Base-by-base conservation (phyloP, 1,284 basidiomycete genomes). In the Fistulina hepatica region DNA sequence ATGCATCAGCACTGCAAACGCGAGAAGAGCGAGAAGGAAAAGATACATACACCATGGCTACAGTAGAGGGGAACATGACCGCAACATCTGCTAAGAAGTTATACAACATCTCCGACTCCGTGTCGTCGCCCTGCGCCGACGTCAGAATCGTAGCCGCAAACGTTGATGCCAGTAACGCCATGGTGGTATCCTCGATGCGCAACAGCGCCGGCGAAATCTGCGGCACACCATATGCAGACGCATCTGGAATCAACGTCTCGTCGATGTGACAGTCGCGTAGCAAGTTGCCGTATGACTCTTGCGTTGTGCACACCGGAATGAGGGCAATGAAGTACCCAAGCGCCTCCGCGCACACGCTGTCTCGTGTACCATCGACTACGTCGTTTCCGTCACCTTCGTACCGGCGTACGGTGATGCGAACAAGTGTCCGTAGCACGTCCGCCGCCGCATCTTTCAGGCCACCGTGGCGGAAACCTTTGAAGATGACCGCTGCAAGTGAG, bases 301-400 rank as follows among this genome's bases (percentile, higher is more conserved):
- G 59, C 5, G 71, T 74, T 7, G 76, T 73, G 11, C 78, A 74
- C 30, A 79, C 65, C 2, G 90, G 80, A 2, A 92, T 56, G 12
- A 93, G 61, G 2, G 84, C 81, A 23, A 90, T 58, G 59, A 93
- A 88, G 59, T 86, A 92, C 12, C 84, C 83, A 21, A 90, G 58
- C 3, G 73, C 73, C 33, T 85, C 75, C 0, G 67, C 58, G 32
- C 64, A 65, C 20, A 88, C 59, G 8, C 61, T 56, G 10, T 64
- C 55, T 31, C 49, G 48, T 32, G 58, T 53, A 6, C 60, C 64
- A 38, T 64, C 57, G 34, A 61, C 53, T 8, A 53, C 55, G 28
- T 19, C 28, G 36, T 63, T 56, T 12, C 58, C 54, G 32, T 61
- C 53, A 13, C 55, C 55, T 23, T 58, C 52, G 36, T 66, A 59